Evolutionary conservation across 257 asterid genomes (phyloP).

Genomic region (Thymus mandschuricus): DNA sequence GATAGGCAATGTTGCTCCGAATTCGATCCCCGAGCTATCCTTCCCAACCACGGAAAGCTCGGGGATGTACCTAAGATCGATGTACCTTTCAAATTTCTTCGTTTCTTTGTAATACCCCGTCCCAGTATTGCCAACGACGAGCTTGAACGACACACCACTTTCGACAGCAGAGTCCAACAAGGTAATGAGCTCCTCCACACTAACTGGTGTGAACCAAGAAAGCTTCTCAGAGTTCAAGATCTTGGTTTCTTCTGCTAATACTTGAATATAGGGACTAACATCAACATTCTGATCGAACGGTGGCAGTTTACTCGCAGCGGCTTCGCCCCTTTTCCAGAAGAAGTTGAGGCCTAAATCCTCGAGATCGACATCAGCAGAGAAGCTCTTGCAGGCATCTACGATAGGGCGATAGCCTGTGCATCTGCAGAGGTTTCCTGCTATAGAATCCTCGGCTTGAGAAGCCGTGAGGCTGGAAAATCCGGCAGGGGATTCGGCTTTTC

Average conservation of each 20-base stretch:
- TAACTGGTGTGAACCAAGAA: constrained; percentile 28
- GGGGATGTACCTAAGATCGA: constrained; percentile 29
- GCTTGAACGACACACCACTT: not conserved
- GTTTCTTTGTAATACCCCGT: constrained; percentile 27
- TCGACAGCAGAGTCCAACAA: not conserved
- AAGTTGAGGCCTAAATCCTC: constrained; percentile 28
- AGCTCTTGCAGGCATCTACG: constrained; percentile 34
- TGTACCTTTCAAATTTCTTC: constrained; percentile 10
- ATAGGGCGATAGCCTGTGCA: constrained; percentile 35
- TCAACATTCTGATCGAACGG: constrained; percentile 6
- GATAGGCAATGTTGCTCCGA: constrained; percentile 30
- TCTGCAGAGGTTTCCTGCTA: constrained; percentile 27
- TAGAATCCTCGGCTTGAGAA: constrained; percentile 23
- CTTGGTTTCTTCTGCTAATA: not conserved
- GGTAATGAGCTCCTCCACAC: constrained; percentile 18
- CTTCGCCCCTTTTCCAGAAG: constrained; percentile 12
- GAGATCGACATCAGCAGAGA: constrained; percentile 31
- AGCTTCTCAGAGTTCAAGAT: constrained; percentile 17
- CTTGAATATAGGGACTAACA: not conserved
- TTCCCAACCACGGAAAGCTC: constrained; percentile 19
- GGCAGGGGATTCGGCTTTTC: not conserved
- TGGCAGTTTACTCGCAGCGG: not conserved
- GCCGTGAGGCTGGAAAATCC: constrained; percentile 30
- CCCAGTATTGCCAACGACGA: constrained; percentile 29
- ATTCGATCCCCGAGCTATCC: constrained; percentile 10